Base-by-base conservation (phyloP, 2,329 filamentous ascomycete genomes). In the Penicillium sclerotiorum region DNA sequence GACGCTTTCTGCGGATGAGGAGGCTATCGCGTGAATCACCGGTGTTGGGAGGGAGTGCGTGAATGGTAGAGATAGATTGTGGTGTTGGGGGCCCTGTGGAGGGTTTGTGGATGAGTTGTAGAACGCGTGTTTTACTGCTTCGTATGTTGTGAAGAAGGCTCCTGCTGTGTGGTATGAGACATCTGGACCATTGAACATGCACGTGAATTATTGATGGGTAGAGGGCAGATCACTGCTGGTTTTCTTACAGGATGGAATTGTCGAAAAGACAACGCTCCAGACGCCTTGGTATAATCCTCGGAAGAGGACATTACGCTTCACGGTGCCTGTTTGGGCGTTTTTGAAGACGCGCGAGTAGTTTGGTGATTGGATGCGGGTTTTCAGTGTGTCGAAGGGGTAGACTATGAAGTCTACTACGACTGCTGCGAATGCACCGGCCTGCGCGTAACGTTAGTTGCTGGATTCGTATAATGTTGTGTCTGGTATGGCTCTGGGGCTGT, bases 141-240 rank as follows among this genome's bases (percentile, higher is more conserved):
- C 91, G 69, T 96, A 96, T 1, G 89, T 92, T 2, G 88, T 91
- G 72, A 96, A 96, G 76, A 96, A 96, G 9, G 90, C 80, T 52
- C 90, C 90, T 44, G 90, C 88, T 88, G 27, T 15, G n/a, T 21
- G 27, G 50, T 51, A 42, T 15, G 21, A 39, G 39, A 8, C 9
- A 6, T 36, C 30, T 28, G 15, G n/a, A n/a, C n/a, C n/a, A n/a
- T n/a, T n/a, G n/a, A n/a, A n/a, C n/a, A n/a, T n/a, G n/a, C n/a
- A n/a, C n/a, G n/a, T n/a, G n/a, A n/a, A n/a, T n/a, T n/a, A n/a
- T n/a, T n/a, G n/a, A n/a, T n/a, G n/a, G n/a, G n/a, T n/a, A n/a
- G n/a, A n/a, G n/a, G n/a, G n/a, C 8, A 9, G 8, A 25, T 12
- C 23, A 44, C 59, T n/a, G n/a, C n/a, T n/a, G n/a, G n/a, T n/a